Evolutionary conservation across 805 yeast species (phyloP), one percentile per base, ranked within the genome.

Genomic region (Tanozyma kutaoensis): DNA sequence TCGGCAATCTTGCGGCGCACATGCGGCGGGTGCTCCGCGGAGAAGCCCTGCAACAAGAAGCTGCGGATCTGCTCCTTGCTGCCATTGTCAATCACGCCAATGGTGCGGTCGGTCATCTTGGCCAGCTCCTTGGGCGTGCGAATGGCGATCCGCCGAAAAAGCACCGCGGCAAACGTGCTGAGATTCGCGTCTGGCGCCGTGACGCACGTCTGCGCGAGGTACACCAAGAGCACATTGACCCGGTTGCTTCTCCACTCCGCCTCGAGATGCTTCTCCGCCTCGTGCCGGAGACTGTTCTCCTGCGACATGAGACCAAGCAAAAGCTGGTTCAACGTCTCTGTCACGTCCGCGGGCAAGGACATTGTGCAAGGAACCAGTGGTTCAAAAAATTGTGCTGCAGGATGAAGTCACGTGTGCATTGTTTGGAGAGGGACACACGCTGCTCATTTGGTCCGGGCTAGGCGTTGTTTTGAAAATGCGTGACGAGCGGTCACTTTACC

Each of bases 1-100:
- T 91, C 98, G 2, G 95, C 76, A 26, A 91, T 58, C 46, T 88
- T 91, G 51, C 88, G 95, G 47, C 96, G 74, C 18, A 84, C 84
- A 35, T 69, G 71, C 34, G 71, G 72, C n/a, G 78, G 58, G 46
- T 76, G 82, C 33, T 65, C 75, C 8, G 72, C 48, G 3, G 69
- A 47, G 42, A 88, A 82, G 11, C 95, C 97, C 32, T 66, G 66
- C 37, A 86, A 60, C 21, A 88, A 64, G 14, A 71, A 60, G 12
- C 58, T 39, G 37, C 93, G 71, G 27, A 88, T 71, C 43, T 76
- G 78, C 21, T 43, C 49, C 32, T 71, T 62, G 3, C 75, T 76
- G 5, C 61, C 66, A 18, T 65, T 66, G 27, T 72, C 59, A 15
- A 85, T 58, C 24, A 68, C 69, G 18, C 88, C 93, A 27, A 85